Percentiles rank a stretch among this genome's conserved stretches.
Evolutionary conservation across 305 asterid species (phyloP).

Genomic region (Fraxinus latifolia): DNA sequence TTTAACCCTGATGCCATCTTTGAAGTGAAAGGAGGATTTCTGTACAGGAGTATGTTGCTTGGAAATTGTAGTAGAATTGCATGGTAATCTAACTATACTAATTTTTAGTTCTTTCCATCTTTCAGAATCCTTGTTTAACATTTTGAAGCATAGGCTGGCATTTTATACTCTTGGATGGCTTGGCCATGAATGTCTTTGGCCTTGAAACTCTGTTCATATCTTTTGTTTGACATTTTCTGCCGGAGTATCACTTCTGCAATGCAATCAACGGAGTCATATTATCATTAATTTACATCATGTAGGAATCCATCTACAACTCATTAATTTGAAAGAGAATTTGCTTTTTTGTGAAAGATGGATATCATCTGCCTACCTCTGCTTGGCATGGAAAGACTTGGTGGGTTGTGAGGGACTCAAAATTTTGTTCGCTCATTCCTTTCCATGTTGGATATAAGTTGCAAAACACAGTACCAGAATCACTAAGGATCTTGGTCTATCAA

Average conservation of each 20-base stretch:
- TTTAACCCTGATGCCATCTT: neutral
- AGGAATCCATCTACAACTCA: neutral
- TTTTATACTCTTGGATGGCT: neutral
- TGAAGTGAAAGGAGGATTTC: neutral
- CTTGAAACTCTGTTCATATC: neutral
- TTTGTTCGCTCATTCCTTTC: neutral
- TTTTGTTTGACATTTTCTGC: neutral
- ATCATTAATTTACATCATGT: neutral
- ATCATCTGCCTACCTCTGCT: neutral
- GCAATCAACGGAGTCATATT: neutral
- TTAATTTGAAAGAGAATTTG: neutral
- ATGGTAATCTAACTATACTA: neutral
- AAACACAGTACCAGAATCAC: neutral
- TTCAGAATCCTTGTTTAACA: neutral
- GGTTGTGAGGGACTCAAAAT: neutral
- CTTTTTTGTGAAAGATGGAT: neutral
- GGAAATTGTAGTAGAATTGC: neutral
- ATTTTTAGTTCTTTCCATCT: neutral
- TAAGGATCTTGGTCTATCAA: neutral
- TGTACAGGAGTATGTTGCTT: neutral
- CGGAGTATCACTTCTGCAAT: neutral
- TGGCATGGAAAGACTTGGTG: neutral
- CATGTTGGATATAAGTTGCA: neutral
- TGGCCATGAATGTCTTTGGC: neutral
- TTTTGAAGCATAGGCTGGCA: neutral